Base-by-base conservation (phyloP, 495 filamentous ascomycete species). In the Elasticomyces elasticus region DNA sequence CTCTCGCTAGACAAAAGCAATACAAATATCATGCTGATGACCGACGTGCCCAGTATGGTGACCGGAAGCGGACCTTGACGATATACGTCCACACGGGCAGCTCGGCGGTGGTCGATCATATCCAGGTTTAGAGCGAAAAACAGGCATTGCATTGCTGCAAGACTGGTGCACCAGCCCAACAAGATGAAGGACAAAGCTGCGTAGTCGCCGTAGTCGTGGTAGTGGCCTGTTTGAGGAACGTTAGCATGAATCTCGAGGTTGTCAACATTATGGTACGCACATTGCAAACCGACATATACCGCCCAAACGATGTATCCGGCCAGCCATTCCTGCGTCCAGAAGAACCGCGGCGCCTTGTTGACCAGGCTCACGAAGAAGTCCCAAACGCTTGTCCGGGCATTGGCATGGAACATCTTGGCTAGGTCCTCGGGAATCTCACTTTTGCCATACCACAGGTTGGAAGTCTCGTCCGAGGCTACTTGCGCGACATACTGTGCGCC, bases 281-380 rank as follows among this genome's bases (percentile, higher is more conserved):
- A 20, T 24, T 57, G 33, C 7, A 57, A n/a, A 12, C 48, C 55
- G 22, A 57, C 55, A 25, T 51, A 57, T 20, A 52, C 22, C 35
- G 55, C 40, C 55, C 55, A 57, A 6, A 23, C 35, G 4, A 43
- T 22, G 40, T 57, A 57, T 11, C 55, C 49, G 15, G 41, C 41
- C n/a, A 51, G 13, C 55, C 55, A 57, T 23, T 52, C 48, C 55
- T 57, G 55, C 15, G 48, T 52, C 54, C 55, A 57, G 27, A 37
- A 57, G 22, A 46, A 52, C 2, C 35, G 17, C 27, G 19, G 20
- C 13, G 17, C 20, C 15, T 11, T 26, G 5, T 35, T 24, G 6
- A 57, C 19, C 7, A 46, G 20, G 23, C 19, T 45, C 48, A 46
- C 35, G 48, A 52, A 57, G 28, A 43, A 52, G 26, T 52, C 55